Evolutionary conservation across 352 stramenopile genomes (phyloP).

Genomic region (Blastocystis hominis): DNA sequence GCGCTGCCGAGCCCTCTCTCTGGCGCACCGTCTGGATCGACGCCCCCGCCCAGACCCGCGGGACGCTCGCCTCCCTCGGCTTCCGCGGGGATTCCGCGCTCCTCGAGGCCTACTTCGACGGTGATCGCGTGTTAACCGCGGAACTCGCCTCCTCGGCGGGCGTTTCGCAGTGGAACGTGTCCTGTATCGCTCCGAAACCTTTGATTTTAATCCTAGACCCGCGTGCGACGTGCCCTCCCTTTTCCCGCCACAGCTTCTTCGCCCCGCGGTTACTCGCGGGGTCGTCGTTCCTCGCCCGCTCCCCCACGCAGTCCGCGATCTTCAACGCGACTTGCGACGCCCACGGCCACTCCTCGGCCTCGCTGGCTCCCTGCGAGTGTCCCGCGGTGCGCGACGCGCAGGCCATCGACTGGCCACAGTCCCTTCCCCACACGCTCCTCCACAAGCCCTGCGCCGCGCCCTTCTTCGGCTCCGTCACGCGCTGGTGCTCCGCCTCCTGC

Average conservation of each 20-base stretch:
- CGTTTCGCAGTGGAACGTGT: no score
- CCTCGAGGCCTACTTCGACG: no score
- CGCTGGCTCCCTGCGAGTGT: constrained; percentile 3
- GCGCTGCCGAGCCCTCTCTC: background rate
- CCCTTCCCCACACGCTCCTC: background rate
- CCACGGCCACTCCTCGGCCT: background rate
- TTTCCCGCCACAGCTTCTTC: background rate
- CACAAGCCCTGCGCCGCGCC: background rate
- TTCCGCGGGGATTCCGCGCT: no score
- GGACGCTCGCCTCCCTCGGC: no score
- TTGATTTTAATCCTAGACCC: background rate
- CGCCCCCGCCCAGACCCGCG: no score
- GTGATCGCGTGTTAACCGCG: no score
- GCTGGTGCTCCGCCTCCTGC: constrained; percentile 7
- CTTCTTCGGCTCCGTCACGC: background rate
- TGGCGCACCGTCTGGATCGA: background rate
- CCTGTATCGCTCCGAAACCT: no score
- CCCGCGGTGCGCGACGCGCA: background rate
- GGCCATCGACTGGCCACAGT: constrained; percentile 4
- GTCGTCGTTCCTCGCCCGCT: background rate
- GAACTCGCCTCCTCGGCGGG: no score
- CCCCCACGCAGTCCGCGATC: background rate
- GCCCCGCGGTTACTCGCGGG: background rate
- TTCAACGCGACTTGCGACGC: background rate
- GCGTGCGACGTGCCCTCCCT: background rate